phyloP scores from a whole-genome alignment of 257 asterid genomes.

The Linaria vulgaris region DNA sequence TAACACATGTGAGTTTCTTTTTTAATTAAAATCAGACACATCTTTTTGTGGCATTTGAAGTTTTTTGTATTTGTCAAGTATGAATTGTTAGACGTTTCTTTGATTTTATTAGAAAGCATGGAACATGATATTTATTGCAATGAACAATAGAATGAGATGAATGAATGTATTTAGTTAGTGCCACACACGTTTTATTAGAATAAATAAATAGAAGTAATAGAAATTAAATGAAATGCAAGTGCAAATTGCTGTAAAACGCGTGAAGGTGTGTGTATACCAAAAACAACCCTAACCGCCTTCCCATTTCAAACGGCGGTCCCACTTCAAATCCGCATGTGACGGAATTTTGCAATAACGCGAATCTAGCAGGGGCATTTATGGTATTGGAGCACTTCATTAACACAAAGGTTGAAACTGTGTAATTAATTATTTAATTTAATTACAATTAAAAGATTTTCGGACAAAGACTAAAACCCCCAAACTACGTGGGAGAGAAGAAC shows the following conservation, averaged over 20 bases:
- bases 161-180: no score
- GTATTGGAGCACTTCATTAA: conserved; percentile 32
- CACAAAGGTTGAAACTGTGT: conserved; percentile 22
- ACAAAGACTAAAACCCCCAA: conserved; percentile 54
- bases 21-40: no score
- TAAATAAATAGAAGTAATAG: not conserved
- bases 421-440: conserved; percentile 4
- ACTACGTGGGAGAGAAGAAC: conserved; percentile 55
- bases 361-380: conserved; percentile 42
- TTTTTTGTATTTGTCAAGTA: no score
- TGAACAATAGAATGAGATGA: no score
- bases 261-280: not conserved
- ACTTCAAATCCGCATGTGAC: conserved; percentile 32
- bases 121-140: no score
- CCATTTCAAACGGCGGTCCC: conserved; percentile 42
- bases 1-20: no score
- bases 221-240: not conserved
- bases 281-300: conserved; percentile 30
- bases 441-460: conserved; percentile 5
- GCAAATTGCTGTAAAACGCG: not conserved
- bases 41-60: no score
- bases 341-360: conserved; percentile 27
- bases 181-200: no score
- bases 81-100: no score
- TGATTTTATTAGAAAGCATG: no score